Percentiles rank a stretch among this genome's conserved stretches.
These are phyloP conservation scores for Cucurbita argyrosperma DNA, from an alignment of 306 rosid species.

Conservation along the genomic window DNA sequence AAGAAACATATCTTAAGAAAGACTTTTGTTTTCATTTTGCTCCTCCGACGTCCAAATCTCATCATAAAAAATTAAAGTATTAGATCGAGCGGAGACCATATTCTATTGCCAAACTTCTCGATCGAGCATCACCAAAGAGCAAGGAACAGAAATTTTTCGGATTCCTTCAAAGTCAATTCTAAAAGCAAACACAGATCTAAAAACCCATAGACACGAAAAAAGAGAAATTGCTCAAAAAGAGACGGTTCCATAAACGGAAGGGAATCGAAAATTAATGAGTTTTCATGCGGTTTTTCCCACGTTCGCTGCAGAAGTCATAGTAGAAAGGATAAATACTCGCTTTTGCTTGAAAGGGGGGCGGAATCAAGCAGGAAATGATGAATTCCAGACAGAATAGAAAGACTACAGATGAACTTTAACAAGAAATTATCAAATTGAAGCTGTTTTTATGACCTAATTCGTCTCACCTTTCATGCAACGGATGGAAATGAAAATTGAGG, in stretches of 20 bases:
- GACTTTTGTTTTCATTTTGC: no score
- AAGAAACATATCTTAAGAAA: no score
- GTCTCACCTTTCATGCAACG: constrained; percentile 3
- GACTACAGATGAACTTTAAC: background rate
- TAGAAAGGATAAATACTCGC: background rate
- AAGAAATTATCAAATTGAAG: background rate
- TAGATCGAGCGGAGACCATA: no score
- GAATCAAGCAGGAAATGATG: background rate
- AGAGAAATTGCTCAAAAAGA: background rate
- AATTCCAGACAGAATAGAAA: background rate
- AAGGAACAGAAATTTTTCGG: background rate
- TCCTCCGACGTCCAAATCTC: no score
- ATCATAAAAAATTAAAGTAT: background rate
- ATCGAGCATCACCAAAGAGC: background rate
- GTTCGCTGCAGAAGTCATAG: background rate
- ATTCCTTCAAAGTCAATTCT: background rate
- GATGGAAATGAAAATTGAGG: background rate
- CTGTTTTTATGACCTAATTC: background rate
- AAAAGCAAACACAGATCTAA: background rate
- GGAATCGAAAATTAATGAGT: background rate
- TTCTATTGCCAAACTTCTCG: background rate
- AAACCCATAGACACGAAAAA: background rate
- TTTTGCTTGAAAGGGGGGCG: background rate
- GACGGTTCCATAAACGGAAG: background rate
- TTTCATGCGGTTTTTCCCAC: background rate